Base-by-base conservation (phyloP, 345 rosid species). In the Hibiscus syriacus region DNA sequence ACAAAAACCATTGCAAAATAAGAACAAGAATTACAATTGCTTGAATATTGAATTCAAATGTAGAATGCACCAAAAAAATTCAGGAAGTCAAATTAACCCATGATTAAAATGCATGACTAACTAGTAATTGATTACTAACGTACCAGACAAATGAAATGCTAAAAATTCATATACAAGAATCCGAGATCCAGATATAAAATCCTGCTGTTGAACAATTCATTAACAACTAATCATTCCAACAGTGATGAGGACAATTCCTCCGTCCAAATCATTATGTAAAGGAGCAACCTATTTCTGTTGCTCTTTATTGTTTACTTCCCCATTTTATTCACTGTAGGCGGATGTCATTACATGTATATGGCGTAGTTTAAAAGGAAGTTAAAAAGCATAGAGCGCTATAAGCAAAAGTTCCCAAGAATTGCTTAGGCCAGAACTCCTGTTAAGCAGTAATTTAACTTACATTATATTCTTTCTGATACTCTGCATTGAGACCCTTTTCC, bases 401-500 rank as follows among this genome's bases (percentile, higher is more conserved):
- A n/a, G n/a, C n/a, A n/a, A n/a, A n/a, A n/a, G n/a, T n/a, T n/a
- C n/a, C n/a, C n/a, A n/a, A n/a, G n/a, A n/a, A n/a, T n/a, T n/a
- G n/a, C n/a, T n/a, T n/a, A n/a, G n/a, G 26, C 46, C 14, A 43
- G n/a, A 43, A 58, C n/a, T n/a, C 19, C 30, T 2, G 17, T 19
- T 20, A 50, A 60, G 8, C 2, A n/a, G 30, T 20, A 26, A 5
- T 65, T 34, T 36, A 61, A 79, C 99, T 81, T 82, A 95, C 98
- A 63, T 52, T 82, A 11, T 69, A 80, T 22, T 73, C 84, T 74
- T 85, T 87, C 66, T 85, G 89, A 58, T 81, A 83, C 86, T 92
- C 97, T 2, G 90, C 84, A 68, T 81, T 84, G 46, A 92, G 79
- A n/a, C n/a, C n/a, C n/a, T n/a, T n/a, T n/a, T n/a, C n/a, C n/a